These are phyloP conservation scores for Hypholoma fasciculare DNA, from an alignment of 768 basidiomycete genomes.

Conservation along the genomic window DNA sequence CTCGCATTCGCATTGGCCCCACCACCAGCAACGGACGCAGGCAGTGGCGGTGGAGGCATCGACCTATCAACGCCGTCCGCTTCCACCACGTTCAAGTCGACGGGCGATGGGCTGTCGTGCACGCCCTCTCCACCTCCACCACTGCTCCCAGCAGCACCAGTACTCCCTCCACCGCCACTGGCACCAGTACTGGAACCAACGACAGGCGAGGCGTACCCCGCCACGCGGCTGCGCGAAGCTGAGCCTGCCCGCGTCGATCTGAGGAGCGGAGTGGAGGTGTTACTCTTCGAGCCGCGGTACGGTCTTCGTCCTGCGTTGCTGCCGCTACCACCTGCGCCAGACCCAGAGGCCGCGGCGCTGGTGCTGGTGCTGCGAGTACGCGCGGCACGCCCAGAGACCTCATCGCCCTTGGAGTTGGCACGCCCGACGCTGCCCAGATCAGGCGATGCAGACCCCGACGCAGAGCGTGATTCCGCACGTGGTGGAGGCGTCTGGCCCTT, in stretches of 20 bases:
- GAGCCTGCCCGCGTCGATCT: conserved; percentile 12
- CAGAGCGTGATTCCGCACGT: conserved; percentile 11
- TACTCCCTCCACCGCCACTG: too few species aligned
- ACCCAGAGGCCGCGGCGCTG: neutral
- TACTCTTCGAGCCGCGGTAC: conserved; percentile 47
- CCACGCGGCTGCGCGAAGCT: neutral
- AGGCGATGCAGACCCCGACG: conserved; percentile 16
- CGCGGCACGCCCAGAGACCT: too few species aligned
- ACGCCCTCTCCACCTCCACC: conserved; percentile 24
- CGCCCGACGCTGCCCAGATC: conserved; percentile 1
- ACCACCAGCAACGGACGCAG: conserved; percentile 9
- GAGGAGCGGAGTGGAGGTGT: conserved; percentile 60
- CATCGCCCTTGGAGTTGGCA: too few species aligned
- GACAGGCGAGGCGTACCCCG: neutral
- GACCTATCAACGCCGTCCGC: conserved; percentile 26
- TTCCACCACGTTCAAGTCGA: conserved; percentile 52
- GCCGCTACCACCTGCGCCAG: neutral
- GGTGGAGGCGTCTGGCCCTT: conserved; percentile 8
- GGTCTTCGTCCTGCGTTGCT: neutral
- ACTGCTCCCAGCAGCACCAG: too few species aligned
- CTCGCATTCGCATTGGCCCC: neutral
- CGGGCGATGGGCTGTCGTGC: conserved; percentile 78
- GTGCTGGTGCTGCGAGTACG: too few species aligned
- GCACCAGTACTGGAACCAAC: too few species aligned
- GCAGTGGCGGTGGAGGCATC: conserved; percentile 84